phyloP scores from a whole-genome alignment of 768 basidiomycete species.

The Podaxis pistillaris region DNA sequence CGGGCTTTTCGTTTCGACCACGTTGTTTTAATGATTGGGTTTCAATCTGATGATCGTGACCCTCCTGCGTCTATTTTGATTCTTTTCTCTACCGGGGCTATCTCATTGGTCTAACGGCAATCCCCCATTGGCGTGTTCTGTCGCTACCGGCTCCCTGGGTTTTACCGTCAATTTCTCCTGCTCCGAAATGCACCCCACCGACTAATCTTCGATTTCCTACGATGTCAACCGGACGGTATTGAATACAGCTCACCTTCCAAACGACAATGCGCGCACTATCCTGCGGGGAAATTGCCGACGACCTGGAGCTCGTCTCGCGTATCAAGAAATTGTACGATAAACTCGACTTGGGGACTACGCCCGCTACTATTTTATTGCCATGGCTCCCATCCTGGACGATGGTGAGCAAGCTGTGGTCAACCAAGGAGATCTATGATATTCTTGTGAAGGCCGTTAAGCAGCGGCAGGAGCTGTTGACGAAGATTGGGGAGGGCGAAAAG shows the following conservation, averaged over 20 bases:
- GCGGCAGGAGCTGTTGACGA: conserved; percentile 33
- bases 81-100: neutral
- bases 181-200: conserved; percentile 8
- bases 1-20: conserved; percentile 5
- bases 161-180: conserved; percentile 8
- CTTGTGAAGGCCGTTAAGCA: conserved; percentile 52
- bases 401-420: conserved; percentile 67
- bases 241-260: conserved; percentile 64
- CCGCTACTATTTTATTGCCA: conserved; percentile 68
- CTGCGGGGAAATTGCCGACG: conserved; percentile 67
- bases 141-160: conserved; percentile 1
- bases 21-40: conserved; percentile 3
- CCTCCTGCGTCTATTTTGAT: conserved; percentile 3
- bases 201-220: neutral
- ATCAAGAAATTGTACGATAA: conserved; percentile 65
- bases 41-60: neutral
- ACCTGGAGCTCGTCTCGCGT: conserved; percentile 56
- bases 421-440: conserved; percentile 76
- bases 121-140: neutral
- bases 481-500: conserved; percentile 46
- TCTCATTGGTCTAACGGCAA: neutral
- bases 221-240: neutral
- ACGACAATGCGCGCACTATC: conserved; percentile 67
- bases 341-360: conserved; percentile 70
- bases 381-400: conserved; percentile 77